Evolutionary conservation across 83 land plant genomes (phyloP), one percentile per base, ranked within the genome.

Genomic region (Larix sibirica): DNA sequence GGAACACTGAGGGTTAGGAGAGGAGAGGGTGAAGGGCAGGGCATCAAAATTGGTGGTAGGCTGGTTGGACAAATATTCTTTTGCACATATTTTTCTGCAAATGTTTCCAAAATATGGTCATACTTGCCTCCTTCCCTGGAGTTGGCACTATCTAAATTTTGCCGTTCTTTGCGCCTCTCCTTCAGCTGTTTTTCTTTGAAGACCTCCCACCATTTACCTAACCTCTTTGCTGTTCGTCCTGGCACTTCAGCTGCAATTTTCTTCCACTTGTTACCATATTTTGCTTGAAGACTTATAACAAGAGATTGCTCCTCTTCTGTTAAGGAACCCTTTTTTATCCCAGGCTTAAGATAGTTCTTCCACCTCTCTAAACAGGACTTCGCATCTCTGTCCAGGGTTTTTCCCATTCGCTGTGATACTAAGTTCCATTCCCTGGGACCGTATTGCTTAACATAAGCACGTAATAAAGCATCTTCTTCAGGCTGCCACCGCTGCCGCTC

Each of bases 401-500:
- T 70, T 13, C 85, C 85, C 88, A 83, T 83, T 28, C 88, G 85
- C 62, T 86, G 70, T 13, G 88, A 83, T 21, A 86, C 82, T 42
- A 83, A 67, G 79, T 78, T 24, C 88, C 88, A 86, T 28, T 86
- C 88, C 42, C 73, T 79, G 1, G 88, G 79, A 4, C 88, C 88
- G 64, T 83, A 83, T 60, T 89, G 91, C 63, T 84, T 87, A 70
- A 87, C 94, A 82, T 91, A 91, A 26, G 89, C 86, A 31, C 83
- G 67, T 33, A 91, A 84, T 6, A 91, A 79, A 3, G 90, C 86
- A 77, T 91, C 94, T 80, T 91, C 94, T 73, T 92, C 94, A 70
- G 91, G 86, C 81, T 88, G 89, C 94, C 94, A 91, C 16, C 94
- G 83, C 62, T 91, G 94, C 18, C 90, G 70, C 79, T 90, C 92